Conservation (phyloP, 495 filamentous ascomycete species). For the Talaromyces adpressus region DNA sequence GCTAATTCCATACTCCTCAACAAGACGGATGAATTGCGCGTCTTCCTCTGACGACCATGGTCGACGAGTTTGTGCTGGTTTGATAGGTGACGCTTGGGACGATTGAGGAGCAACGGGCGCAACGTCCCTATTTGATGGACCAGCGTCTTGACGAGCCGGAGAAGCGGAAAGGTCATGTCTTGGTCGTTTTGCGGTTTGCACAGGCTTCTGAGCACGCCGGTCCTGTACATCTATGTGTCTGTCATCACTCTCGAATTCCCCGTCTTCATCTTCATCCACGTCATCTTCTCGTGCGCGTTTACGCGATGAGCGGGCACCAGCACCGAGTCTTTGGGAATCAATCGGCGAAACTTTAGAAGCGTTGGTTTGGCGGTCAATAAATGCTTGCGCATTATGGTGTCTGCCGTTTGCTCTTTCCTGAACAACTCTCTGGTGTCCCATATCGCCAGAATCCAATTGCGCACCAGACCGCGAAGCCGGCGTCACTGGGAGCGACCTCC, state of each 20-base stretch:
- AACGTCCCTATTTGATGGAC: neutral
- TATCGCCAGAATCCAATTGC: no score
- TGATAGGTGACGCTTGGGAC: neutral
- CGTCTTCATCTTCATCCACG: slow-evolving; percentile 5
- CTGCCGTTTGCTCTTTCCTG: neutral
- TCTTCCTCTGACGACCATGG: slow-evolving; percentile 21
- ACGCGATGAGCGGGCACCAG: slow-evolving; percentile 10
- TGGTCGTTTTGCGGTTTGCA: slow-evolving; percentile 7
- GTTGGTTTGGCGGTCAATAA: slow-evolving; percentile 29
- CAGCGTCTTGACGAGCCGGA: neutral
- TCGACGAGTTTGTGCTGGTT: slow-evolving; percentile 3
- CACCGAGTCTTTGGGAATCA: slow-evolving; percentile 7
- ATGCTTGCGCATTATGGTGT: slow-evolving; percentile 11
- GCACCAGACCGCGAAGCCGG: neutral
- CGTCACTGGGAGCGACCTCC: neutral
- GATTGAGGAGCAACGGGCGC: neutral
- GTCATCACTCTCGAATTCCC: slow-evolving; percentile 4
- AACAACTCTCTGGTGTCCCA: neutral
- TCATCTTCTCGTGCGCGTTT: slow-evolving; percentile 17
- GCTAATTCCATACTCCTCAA: slow-evolving; percentile 13
- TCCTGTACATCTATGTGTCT: slow-evolving; percentile 8
- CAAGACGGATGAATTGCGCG: slow-evolving; percentile 20
- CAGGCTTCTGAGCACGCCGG: slow-evolving; percentile 20
- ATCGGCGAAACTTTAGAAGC: slow-evolving; percentile 28
- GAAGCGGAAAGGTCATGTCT: neutral